phyloP scores from a whole-genome alignment of 495 filamentous ascomycete genomes.

The Apodospora peruviana region DNA sequence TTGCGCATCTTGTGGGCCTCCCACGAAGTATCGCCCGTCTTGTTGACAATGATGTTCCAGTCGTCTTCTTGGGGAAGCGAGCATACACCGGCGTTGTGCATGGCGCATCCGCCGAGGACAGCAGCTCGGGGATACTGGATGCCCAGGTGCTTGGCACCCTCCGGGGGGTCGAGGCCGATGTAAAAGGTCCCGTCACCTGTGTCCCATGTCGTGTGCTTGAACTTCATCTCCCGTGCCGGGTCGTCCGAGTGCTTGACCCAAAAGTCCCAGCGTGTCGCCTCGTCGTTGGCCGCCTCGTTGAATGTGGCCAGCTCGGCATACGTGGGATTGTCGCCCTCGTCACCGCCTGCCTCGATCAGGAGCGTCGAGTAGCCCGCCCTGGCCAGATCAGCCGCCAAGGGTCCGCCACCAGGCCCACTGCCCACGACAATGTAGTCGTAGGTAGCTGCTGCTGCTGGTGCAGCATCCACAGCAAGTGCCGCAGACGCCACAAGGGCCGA shows the following conservation, averaged over 20 bases:
- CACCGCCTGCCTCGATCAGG: constrained; percentile 59
- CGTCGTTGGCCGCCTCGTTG: constrained; percentile 40
- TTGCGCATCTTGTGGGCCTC: constrained; percentile 39
- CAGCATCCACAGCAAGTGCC: constrained; percentile 4
- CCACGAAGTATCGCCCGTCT: constrained; percentile 42
- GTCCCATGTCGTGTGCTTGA: constrained; percentile 40
- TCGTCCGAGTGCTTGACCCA: constrained; percentile 48
- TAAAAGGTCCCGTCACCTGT: constrained; percentile 41
- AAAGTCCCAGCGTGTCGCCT: constrained; percentile 45
- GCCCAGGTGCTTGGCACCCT: constrained; percentile 35
- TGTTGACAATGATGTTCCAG: constrained; percentile 40
- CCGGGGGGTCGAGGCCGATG: constrained; percentile 39
- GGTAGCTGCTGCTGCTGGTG: constrained; percentile 4
- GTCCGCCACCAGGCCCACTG: constrained; percentile 59
- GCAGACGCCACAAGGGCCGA: constrained; percentile 21
- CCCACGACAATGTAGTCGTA: constrained; percentile 68
- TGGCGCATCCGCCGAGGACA: constrained; percentile 44
- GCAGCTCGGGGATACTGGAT: constrained; percentile 45
- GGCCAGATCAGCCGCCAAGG: constrained; percentile 56
- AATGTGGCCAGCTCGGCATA: constrained; percentile 35
- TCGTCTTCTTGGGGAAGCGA: constrained; percentile 38
- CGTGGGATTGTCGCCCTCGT: constrained; percentile 48
- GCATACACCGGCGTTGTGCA: constrained; percentile 43
- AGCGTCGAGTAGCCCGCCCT: constrained; percentile 54
- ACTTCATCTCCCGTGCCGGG: constrained; percentile 32